These are phyloP conservation scores for Auricularia sp. DNA, from an alignment of 768 basidiomycete genomes.

Conservation along the genomic window DNA sequence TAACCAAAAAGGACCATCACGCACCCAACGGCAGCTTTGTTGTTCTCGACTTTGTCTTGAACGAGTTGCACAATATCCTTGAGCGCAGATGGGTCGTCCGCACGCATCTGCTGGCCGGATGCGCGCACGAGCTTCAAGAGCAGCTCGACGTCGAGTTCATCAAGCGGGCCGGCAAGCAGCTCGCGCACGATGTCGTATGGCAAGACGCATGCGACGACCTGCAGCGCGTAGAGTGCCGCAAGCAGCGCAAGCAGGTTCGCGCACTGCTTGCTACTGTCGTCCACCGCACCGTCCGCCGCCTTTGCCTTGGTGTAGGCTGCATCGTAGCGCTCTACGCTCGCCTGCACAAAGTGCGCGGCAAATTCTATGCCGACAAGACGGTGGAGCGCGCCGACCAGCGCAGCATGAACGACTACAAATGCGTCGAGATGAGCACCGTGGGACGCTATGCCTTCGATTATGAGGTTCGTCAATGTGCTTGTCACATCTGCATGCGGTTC, in stretches of 20 bases:
- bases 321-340: slow-evolving; percentile 32
- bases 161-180: slow-evolving; percentile 51
- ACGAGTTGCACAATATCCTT: slow-evolving; percentile 86
- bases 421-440: slow-evolving; percentile 79
- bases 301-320: neutral
- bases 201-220: slow-evolving; percentile 81
- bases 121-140: slow-evolving; percentile 67
- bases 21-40: slow-evolving; percentile 43
- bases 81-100: slow-evolving; percentile 84
- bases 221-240: slow-evolving; percentile 92
- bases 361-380: slow-evolving; percentile 80
- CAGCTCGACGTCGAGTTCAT: slow-evolving; percentile 78
- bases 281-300: no score
- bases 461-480: slow-evolving; percentile 60
- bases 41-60: slow-evolving; percentile 52
- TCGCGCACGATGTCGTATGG: slow-evolving; percentile 82
- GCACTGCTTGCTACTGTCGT: slow-evolving; percentile 66
- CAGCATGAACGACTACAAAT: slow-evolving; percentile 81
- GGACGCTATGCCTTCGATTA: slow-evolving; percentile 70
- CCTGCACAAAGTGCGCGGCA: slow-evolving; percentile 78
- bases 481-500: slow-evolving; percentile 56
- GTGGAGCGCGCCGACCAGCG: slow-evolving; percentile 72
- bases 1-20: neutral
- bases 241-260: slow-evolving; percentile 81
- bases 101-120: slow-evolving; percentile 83